phyloP scores from a whole-genome alignment of 2,329 filamentous ascomycete species.

The Diatrype stigma region DNA sequence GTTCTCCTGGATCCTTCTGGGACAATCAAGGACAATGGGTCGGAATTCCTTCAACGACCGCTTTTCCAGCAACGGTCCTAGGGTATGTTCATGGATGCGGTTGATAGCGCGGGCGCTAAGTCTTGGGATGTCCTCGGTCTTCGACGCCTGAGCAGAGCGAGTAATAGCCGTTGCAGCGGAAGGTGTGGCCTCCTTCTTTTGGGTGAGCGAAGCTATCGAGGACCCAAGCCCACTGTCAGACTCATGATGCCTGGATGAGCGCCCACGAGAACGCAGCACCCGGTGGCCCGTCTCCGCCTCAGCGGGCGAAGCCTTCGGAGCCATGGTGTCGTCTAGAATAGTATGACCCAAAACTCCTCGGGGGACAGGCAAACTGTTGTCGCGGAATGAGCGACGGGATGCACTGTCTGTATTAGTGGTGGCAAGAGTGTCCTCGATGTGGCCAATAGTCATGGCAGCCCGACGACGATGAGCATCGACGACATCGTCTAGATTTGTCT shows the following conservation, averaged over 20 bases:
- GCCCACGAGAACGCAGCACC: conserved; percentile 51
- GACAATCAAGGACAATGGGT: conserved; percentile 72
- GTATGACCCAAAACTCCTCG: conserved; percentile 55
- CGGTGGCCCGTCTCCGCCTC: conserved; percentile 39
- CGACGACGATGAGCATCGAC: conserved; percentile 66
- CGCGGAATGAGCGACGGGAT: conserved; percentile 41
- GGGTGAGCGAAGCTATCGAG: conserved; percentile 63
- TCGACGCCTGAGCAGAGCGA: conserved; percentile 48
- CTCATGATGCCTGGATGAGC: conserved; percentile 60
- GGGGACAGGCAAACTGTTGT: conserved; percentile 58
- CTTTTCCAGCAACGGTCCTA: conserved; percentile 74
- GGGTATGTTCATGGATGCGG: conserved; percentile 74
- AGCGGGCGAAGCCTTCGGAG: conserved; percentile 26
- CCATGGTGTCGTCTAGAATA: conserved; percentile 47
- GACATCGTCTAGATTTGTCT: conserved; percentile 67
- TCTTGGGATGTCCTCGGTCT: conserved; percentile 48
- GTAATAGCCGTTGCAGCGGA: conserved; percentile 56
- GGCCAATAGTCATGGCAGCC: conserved; percentile 60
- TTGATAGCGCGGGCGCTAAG: conserved; percentile 67
- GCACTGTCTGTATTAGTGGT: conserved; percentile 36
- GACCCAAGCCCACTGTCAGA: conserved; percentile 88
- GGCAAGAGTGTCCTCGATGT: conserved; percentile 60
- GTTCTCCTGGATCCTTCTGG: conserved; percentile 73
- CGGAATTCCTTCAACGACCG: conserved; percentile 74
- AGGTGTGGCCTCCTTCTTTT: conserved; percentile 43